These are phyloP conservation scores for Pleurotus giganteus DNA, from an alignment of 768 basidiomycete species.

Conservation along the genomic window DNA sequence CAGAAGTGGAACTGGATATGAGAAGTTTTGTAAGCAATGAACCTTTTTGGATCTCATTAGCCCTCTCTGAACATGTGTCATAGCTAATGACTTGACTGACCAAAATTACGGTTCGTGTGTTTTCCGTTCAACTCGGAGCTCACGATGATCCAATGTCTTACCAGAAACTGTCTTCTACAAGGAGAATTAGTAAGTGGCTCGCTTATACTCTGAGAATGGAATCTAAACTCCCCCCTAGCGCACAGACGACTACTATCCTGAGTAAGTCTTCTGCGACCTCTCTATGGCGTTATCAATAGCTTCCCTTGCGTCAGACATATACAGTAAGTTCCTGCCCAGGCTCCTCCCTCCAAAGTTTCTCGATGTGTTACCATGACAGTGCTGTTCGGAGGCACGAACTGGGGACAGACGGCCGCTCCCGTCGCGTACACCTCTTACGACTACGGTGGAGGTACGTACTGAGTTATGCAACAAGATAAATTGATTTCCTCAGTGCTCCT, in stretches of 20 bases:
- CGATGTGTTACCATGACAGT: slow-evolving; percentile 34
- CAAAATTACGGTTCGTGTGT: slow-evolving; percentile 32
- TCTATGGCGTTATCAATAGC: slow-evolving; percentile 16
- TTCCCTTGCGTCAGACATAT: slow-evolving; percentile 34
- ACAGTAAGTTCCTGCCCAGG: no score
- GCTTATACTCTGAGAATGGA: neutral
- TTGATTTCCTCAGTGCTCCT: neutral
- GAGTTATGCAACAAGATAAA: neutral
- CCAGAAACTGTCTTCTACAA: slow-evolving; percentile 52
- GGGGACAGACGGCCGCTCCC: slow-evolving; percentile 57
- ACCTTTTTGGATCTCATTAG: neutral
- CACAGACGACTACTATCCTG: slow-evolving; percentile 50
- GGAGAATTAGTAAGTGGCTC: slow-evolving; percentile 41
- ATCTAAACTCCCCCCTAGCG: slow-evolving; percentile 20
- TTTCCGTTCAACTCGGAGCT: neutral
- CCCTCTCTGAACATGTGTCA: neutral
- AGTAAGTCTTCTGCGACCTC: slow-evolving; percentile 30
- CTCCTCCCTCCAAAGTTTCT: neutral
- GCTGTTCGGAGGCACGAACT: slow-evolving; percentile 64
- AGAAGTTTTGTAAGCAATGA: slow-evolving; percentile 39
- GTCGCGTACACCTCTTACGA: slow-evolving; percentile 63
- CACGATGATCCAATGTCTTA: slow-evolving; percentile 8
- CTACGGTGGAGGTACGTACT: slow-evolving; percentile 45
- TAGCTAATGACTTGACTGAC: slow-evolving; percentile 39
- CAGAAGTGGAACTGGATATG: slow-evolving; percentile 46